Evolutionary conservation across 1,284 basidiomycete genomes (phyloP).

Genomic region (Ganoderma leucocontextum): DNA sequence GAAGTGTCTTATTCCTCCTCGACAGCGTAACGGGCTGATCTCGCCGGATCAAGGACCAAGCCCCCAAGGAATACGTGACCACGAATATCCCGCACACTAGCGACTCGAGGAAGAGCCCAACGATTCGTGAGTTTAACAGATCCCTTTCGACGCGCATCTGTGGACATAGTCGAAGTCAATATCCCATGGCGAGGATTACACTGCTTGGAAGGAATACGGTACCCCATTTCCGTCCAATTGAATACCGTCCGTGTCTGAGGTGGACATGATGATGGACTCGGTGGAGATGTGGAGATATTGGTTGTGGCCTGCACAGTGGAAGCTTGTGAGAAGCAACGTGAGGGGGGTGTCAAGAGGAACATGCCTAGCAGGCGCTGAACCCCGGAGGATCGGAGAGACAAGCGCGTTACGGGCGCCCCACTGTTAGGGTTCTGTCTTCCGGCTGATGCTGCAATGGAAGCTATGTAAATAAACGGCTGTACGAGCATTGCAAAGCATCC

Average conservation of each 20-base stretch:
- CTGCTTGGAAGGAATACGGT: neutral
- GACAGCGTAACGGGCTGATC: neutral
- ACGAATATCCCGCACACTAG: constrained; percentile 6
- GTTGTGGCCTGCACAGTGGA: neutral
- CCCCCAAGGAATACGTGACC: constrained; percentile 15
- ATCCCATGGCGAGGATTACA: no score
- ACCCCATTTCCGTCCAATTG: neutral
- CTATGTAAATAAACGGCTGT: no score
- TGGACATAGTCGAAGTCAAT: neutral
- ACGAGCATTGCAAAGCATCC: no score
- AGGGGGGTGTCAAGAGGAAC: no score
- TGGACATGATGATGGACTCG: neutral
- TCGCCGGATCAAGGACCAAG: constrained; percentile 12
- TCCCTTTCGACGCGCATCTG: neutral
- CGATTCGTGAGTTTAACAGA: neutral
- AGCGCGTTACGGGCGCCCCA: no score
- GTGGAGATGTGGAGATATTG: neutral
- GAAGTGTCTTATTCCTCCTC: constrained; percentile 8
- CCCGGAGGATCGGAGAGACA: no score
- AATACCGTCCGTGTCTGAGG: neutral
- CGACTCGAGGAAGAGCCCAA: constrained; percentile 13
- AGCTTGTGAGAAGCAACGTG: no score
- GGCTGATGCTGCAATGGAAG: no score
- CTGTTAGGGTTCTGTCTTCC: no score
- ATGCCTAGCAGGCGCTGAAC: no score